These are phyloP conservation scores for Podospora fimiseda DNA, from an alignment of 495 filamentous ascomycete species.

Conservation along the genomic window DNA sequence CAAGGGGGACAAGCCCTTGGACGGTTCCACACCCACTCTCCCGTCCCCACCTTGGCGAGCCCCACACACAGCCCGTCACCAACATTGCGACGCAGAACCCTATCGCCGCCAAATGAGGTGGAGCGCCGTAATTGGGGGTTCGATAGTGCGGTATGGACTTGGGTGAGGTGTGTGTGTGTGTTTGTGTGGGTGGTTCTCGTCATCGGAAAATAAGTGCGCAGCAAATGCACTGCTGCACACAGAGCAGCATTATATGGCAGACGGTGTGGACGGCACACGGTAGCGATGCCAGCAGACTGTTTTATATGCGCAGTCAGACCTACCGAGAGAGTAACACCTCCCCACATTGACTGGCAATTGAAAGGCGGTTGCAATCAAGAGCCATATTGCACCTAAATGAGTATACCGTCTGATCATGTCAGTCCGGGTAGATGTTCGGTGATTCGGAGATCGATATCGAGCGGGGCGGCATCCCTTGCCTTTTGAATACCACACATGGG, in stretches of 20 bases:
- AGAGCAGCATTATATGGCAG: background rate
- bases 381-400: background rate
- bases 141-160: slow-evolving; percentile 14
- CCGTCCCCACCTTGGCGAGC: slow-evolving; percentile 14
- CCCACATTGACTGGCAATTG: background rate
- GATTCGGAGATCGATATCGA: background rate
- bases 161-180: too few relatives aligned
- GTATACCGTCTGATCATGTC: background rate
- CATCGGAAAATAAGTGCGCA: slow-evolving; percentile 13
- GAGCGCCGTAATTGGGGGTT: slow-evolving; percentile 18
- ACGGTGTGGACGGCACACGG: too few relatives aligned
- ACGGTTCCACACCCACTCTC: slow-evolving; percentile 11
- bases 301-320: background rate
- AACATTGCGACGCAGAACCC: slow-evolving; percentile 20
- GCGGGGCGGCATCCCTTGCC: background rate
- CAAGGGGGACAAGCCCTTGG: background rate
- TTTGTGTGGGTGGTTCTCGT: slow-evolving; percentile 4
- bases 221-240: background rate
- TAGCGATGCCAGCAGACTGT: too few relatives aligned
- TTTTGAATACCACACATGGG: background rate
- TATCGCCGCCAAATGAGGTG: slow-evolving; percentile 22
- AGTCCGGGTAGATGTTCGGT: background rate
- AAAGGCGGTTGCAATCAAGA: background rate
- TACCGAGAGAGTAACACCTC: background rate
- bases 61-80: slow-evolving; percentile 17